Evolutionary conservation across 805 yeast species (phyloP), one percentile per base, ranked within the genome.

Genomic region (Candida maesae): DNA sequence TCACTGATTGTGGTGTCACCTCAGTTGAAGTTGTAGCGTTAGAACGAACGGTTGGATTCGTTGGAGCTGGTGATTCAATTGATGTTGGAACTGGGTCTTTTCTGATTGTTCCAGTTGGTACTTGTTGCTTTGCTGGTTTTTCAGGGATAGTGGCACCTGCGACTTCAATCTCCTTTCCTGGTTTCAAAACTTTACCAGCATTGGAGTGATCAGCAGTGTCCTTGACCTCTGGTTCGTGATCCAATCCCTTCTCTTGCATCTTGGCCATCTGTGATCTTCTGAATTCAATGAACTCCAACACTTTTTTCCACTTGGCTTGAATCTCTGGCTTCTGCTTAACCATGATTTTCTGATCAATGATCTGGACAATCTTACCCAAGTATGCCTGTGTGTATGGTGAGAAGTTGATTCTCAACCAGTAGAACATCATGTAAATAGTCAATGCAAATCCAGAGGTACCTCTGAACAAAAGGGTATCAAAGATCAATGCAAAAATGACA

Each of bases 391-490:
- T 60, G 41, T 67, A 68, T 9, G 68, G 63, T 9, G 70, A 64
- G 49, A 67, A 81, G 47, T 83, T 74, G 39, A 84, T 60, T 63
- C 88, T 74, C 50, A 84, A 64, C 89, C 91, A 84, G 64, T 78
- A 80, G 57, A 84, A 78, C 43, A 72, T 59, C 39, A 70, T 50
- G 58, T 80, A 81, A 33, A 75, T 56, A 13, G 71, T 71, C 55
- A 84, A 66, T 36, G 83, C 84, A 59, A 69, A 82, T 3, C 93
- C 93, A 2, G 88, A 71, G 11, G 84, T 70, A 33, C 81, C 81
- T 39, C 60, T 65, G 62, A 82, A 74, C 56, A 83, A 65, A 31
- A 81, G 58, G 1, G 90, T 79, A 57, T 86, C 83, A 39, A 79
- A 44, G 0, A 73, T 27, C 44, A 84, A 67, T 35, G 79, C 73